Evolutionary conservation across 805 yeast genomes (phyloP), one percentile per base, ranked within the genome.

Genomic region (Barnettozyma pratensis): DNA sequence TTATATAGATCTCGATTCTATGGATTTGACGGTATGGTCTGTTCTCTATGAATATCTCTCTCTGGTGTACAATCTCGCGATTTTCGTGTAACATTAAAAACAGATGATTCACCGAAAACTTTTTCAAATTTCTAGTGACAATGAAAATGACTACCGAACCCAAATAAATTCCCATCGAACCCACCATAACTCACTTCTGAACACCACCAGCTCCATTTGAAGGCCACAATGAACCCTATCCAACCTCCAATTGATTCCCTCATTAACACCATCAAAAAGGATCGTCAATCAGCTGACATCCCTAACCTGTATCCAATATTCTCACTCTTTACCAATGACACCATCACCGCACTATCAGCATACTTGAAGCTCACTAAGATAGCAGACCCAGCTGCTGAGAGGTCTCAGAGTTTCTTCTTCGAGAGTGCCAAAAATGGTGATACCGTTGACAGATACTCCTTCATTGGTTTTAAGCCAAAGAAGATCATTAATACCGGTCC

Each of bases 371-470:
- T 94, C 46, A 83, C 96, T 6, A 63, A 64, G 38, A 51, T 70
- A 37, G 87, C 92, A 42, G 76, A 76, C 34, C 72, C 75, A 54
- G 66, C 74, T 32, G 57, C 72, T 28, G 62, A 70, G 19, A 75
- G 85, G 55, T 60, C 74, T 0, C 85, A 85, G 37, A 85, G 96
- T 4, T 91, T 92, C 59, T 70, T 94, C 45, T 79, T 94, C 56
- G 99, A 94, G 66, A 81, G 92, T 57, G 96, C 98, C 2, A 78
- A 77, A 52, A 87, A 87, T 50, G 96, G 96, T 44, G 96, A 91
- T 63, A 83, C 85, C 41, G 80, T 94, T 31, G 96, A 87, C 53
- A 74, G 99, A 56, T 94, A 84, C 68, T 88, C 97, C 1, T 92
- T 91, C 65, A 81, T 94, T 62, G 99, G 99, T 4, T 74, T 83